A percentile compares a stretch with the other conserved stretches of the same genome.
Conservation (phyloP, 345 rosid species). For the Noccaea caerulescens region DNA sequence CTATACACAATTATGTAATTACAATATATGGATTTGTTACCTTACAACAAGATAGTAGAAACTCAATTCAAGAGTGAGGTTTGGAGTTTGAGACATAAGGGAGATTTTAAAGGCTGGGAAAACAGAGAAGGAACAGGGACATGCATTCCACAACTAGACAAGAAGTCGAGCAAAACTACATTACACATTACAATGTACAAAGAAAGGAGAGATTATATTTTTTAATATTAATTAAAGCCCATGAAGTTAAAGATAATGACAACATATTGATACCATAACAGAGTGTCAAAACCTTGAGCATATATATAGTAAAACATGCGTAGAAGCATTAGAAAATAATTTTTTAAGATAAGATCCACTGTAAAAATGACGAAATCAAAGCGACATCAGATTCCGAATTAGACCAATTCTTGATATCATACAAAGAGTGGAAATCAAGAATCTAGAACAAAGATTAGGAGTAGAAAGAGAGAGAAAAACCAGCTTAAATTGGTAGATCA, state of each 20-base stretch:
- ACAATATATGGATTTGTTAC: slow-evolving; percentile 7
- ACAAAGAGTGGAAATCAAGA: slow-evolving; percentile 4
- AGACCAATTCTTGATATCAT: slow-evolving; percentile 33
- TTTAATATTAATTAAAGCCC: background rate
- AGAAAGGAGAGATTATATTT: background rate
- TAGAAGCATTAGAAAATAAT: slow-evolving; percentile 17
- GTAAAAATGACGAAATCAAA: slow-evolving; percentile 30
- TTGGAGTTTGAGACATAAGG: slow-evolving; percentile 25
- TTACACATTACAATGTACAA: slow-evolving; percentile 14
- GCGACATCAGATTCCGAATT: slow-evolving; percentile 12
- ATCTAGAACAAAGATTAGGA: background rate
- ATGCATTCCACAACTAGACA: slow-evolving; percentile 33
- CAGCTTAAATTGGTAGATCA: too few relatives aligned
- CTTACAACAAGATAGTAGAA: slow-evolving; percentile 25
- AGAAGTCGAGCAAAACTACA: slow-evolving; percentile 3
- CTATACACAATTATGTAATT: background rate
- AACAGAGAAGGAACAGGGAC: background rate
- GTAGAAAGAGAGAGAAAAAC: too few relatives aligned
- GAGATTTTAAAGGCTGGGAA: background rate
- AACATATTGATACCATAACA: slow-evolving; percentile 25
- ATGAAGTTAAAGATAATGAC: slow-evolving; percentile 29
- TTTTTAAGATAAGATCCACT: background rate
- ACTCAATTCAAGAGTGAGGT: slow-evolving; percentile 23
- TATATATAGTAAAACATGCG: slow-evolving; percentile 5
- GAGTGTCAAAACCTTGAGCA: slow-evolving; percentile 7